Evolutionary conservation across 1,139 yeast species (phyloP).

Genomic region (Diutina siamensis): DNA sequence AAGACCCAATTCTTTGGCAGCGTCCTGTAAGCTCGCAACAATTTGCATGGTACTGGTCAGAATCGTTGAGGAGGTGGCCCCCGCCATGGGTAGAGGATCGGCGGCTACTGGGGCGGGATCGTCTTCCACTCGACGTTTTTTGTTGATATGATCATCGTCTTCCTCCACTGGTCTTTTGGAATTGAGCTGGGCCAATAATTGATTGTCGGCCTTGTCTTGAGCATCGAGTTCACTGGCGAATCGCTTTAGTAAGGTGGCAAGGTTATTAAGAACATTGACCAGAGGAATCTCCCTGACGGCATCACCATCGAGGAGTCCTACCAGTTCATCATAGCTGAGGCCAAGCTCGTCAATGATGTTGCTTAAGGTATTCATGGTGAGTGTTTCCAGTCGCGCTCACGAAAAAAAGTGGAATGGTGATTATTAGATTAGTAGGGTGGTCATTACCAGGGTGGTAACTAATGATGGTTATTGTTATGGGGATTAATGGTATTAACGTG

Average conservation of each 20-base stretch:
- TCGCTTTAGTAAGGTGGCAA: slow-evolving; percentile 36
- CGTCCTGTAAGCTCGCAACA: not conserved
- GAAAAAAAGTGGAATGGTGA: not conserved
- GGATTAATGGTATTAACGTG: no score
- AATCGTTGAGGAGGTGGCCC: not conserved
- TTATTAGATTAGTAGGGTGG: no score
- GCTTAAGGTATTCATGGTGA: slow-evolving; percentile 23
- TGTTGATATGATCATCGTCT: not conserved
- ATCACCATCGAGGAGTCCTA: slow-evolving; percentile 53
- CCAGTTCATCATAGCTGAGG: slow-evolving; percentile 44
- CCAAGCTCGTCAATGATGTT: slow-evolving; percentile 42
- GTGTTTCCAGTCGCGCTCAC: no score
- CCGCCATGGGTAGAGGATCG: no score
- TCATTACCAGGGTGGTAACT: no score
- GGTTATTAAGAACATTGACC: slow-evolving; percentile 29
- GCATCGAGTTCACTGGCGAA: slow-evolving; percentile 38
- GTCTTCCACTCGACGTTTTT: not conserved
- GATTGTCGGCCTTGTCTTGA: slow-evolving; percentile 34
- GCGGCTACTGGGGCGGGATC: not conserved
- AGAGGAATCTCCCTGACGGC: slow-evolving; percentile 36
- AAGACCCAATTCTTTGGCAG: not conserved
- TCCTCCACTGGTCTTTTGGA: not conserved
- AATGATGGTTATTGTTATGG: no score
- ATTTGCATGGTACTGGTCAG: not conserved
- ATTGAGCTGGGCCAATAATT: slow-evolving; percentile 17